phyloP scores from a whole-genome alignment of 2,329 filamentous ascomycete species.

The Clonostachys rhizophaga region DNA sequence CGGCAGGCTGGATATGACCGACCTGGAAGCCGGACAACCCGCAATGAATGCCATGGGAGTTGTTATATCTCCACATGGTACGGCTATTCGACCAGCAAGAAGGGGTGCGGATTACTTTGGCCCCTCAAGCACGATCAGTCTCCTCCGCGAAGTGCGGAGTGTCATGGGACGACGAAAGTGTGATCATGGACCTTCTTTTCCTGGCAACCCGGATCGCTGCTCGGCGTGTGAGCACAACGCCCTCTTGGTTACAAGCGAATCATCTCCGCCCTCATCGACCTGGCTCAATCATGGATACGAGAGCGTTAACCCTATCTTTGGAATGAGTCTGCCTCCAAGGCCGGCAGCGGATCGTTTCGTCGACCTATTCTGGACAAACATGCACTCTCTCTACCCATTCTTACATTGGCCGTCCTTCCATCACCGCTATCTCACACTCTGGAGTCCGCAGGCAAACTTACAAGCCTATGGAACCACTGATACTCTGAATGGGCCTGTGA shows the following conservation, averaged over 20 bases:
- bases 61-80: neutral
- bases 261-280: neutral
- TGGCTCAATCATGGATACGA: neutral
- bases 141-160: neutral
- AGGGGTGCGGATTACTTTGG: neutral
- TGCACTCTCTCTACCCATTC: conserved; percentile 10
- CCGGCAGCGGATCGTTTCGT: conserved; percentile 7
- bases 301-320: neutral
- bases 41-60: neutral
- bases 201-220: neutral
- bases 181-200: neutral
- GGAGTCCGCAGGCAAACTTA: neutral
- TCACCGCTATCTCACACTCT: conserved; percentile 4
- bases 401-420: conserved; percentile 8
- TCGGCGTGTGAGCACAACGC: no score
- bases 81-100: neutral
- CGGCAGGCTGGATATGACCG: no score
- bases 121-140: neutral
- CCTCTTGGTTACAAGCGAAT: neutral
- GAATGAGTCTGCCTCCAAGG: conserved; percentile 1
- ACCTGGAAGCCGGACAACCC: no score
- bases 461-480: neutral
- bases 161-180: neutral
- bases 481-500: neutral
- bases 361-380: conserved; percentile 6